Base-by-base conservation (phyloP, 164 flowering plant species). In the Stephania japonica region DNA sequence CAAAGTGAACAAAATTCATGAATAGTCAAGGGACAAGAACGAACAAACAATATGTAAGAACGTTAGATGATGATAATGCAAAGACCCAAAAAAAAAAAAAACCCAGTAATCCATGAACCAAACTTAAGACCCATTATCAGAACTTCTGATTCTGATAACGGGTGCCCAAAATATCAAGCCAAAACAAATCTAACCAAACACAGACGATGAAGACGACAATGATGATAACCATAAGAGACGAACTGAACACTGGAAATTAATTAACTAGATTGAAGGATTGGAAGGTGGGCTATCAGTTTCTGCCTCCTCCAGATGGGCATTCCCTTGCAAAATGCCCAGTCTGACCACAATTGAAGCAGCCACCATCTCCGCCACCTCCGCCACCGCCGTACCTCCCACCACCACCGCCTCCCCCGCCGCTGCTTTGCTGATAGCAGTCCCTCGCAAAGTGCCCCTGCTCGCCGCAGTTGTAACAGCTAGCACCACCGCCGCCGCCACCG, bases 261-360 rank as follows among this genome's bases (percentile, higher is more conserved):
- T n/a, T n/a, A n/a, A n/a, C n/a, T n/a, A n/a, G 38, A 32, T 32
- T 32, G 38, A 32, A 2, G 38, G 38, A 32, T 32, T 32, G 1
- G 38, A 32, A 4, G 38, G 38, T 32, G 38, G 38, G 38, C 2
- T 32, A 32, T 32, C 38, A 32, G 38, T 32, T 32, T 32, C 38
- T 32, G 38, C 38, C 38, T 32, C 38, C 38, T 32, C 38, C 38
- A 0, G 38, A 32, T 32, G 78, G 69, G 56, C 81, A 78, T 19
- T 78, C 81, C 8, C 81, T 69, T 6, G 80, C 80, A 42, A 75
- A 78, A 49, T 78, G 80, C 18, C 80, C 80, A 6, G 24, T 44
- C 23, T 53, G 75, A 16, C 80, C 80, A 32, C 80, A 78, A 44
- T 42, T 75, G 65, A 69, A 75, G 47, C 77, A 75, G 32, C 64